A percentile compares a stretch with the other conserved stretches of the same genome.
Evolutionary conservation across 129 eudicot species (phyloP).

Genomic region (Ambrosia trifida): DNA sequence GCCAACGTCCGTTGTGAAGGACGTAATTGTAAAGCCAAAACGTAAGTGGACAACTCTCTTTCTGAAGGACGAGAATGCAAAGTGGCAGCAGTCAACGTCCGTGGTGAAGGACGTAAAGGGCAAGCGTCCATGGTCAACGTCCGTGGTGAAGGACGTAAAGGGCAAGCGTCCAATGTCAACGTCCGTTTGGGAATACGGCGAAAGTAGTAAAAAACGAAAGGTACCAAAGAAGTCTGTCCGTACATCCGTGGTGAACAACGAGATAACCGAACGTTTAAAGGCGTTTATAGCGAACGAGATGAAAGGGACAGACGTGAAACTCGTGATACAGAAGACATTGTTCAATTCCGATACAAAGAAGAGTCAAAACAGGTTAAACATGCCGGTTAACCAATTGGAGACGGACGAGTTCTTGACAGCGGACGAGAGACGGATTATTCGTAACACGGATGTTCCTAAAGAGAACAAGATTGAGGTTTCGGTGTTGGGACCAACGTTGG

Average conservation of each 20-base stretch:
- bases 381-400: conserved; percentile 1
- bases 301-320: neutral
- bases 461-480: neutral
- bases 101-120: too few species aligned
- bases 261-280: neutral
- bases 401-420: neutral
- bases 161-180: neutral
- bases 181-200: neutral
- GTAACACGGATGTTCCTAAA: neutral
- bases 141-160: too few species aligned
- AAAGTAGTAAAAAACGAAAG: neutral
- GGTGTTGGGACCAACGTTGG: conserved; percentile 1
- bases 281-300: neutral
- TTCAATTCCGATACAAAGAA: neutral
- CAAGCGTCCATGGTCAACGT: neutral
- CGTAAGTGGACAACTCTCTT: too few species aligned
- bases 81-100: too few species aligned
- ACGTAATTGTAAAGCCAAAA: too few species aligned
- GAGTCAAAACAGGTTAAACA: neutral
- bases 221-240: neutral
- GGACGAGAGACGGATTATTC: neutral
- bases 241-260: neutral
- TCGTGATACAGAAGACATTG: neutral
- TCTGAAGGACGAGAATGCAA: too few species aligned
- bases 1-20: too few species aligned